Evolutionary conservation across 768 basidiomycete genomes (phyloP).

Genomic region (Leccinum broughii): DNA sequence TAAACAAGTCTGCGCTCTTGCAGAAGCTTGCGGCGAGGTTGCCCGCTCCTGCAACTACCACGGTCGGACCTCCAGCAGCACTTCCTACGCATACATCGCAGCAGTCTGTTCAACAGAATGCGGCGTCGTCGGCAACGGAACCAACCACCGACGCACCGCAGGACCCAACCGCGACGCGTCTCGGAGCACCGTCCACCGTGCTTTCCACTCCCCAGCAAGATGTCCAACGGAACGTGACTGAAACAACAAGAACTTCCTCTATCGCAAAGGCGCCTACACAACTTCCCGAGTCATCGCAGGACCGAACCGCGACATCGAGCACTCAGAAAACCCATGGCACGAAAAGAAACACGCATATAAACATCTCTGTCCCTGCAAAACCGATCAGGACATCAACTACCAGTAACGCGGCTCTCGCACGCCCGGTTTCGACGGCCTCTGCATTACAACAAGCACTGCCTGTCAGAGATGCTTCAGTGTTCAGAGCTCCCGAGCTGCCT

Average conservation of each 20-base stretch:
- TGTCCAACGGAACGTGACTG: neutral
- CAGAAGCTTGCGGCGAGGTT: slow-evolving; percentile 38
- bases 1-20: slow-evolving; percentile 57
- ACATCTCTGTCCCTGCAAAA: slow-evolving; percentile 13
- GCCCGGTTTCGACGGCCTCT: neutral
- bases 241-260: neutral
- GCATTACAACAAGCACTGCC: neutral
- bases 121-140: neutral
- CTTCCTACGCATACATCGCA: neutral
- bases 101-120: neutral
- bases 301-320: neutral
- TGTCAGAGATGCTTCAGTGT: slow-evolving; percentile 1
- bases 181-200: neutral
- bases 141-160: neutral
- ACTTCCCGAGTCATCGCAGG: neutral
- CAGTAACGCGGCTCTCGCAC: neutral
- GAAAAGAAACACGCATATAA: slow-evolving; percentile 27
- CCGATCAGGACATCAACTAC: slow-evolving; percentile 5
- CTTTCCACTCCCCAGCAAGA: neutral
- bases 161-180: neutral
- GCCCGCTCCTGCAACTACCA: neutral
- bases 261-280: neutral
- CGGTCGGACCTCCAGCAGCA: neutral
- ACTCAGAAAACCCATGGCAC: neutral
- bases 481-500: slow-evolving; percentile 9